Evolutionary conservation across 2,329 filamentous ascomycete species (phyloP), one percentile per base, ranked within the genome.

Genomic region (Neonectria coccinea): DNA sequence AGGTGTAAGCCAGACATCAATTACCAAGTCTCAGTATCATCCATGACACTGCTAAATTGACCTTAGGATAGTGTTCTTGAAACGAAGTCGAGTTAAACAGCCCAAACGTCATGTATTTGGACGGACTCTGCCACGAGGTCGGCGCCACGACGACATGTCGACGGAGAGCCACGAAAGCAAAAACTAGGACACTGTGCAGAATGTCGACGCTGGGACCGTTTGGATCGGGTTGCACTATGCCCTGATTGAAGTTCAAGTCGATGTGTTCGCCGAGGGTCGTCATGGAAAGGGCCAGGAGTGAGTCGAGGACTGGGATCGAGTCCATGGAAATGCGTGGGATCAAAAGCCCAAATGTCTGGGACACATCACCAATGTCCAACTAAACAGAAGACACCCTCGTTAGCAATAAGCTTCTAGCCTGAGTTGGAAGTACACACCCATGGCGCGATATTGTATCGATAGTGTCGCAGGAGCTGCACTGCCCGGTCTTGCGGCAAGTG

Each of bases 381-480:
- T 83, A 36, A 5, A 1, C 5, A 41, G 29, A 16, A 22, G 39
- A 14, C 18, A 20, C 5, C 14, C 16, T 8, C n/a, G 14, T 71
- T 50, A 72, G 66, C 4, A 18, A 18, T 16, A 18, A 9, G 29
- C 2, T 41, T 25, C 1, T 12, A 1, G 16, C 10, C 31, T 12
- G 10, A 33, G 14, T 54, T 12, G 27, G 39, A 45, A 7, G 29
- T 18, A 73, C 77, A 56, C 73, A 83, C 81, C 81, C 82, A 83
- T 20, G 81, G 79, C 6, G 81, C 80, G 33, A 84, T 75, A 44
- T 81, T 76, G 56, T 84, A 84, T 48, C 80, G 74, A 58, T 82
- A 84, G 57, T 82, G 76, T n/a, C 80, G 77, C 12, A 83, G 59
- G 2, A 83, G 67, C 29, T 74, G 72, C 29, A 79, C 69, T 11